A percentile compares a stretch with the other conserved stretches of the same genome.
Evolutionary conservation across 140 eudicot species (phyloP).

Genomic region (Senecio squalidus): DNA sequence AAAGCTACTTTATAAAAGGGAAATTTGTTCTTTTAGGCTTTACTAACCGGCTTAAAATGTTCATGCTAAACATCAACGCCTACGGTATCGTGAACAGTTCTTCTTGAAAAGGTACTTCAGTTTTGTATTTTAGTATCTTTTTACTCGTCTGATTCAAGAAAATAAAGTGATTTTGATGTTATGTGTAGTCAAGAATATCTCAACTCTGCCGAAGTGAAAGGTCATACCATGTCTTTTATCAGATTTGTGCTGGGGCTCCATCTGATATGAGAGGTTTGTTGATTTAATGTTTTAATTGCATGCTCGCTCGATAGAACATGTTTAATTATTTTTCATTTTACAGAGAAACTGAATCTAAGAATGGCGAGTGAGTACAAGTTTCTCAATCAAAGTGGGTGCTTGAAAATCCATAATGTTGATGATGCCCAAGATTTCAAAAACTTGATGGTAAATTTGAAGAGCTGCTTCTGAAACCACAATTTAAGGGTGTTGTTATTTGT

Average conservation of each 20-base stretch:
- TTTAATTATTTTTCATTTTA: constrained; percentile 17
- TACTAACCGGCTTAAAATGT: constrained; percentile 15
- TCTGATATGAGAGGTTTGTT: constrained; percentile 72
- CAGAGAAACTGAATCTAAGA: constrained; percentile 74
- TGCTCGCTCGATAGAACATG: neutral
- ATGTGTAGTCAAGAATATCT: constrained; percentile 84
- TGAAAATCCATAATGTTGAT: constrained; percentile 55
- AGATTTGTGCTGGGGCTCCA: constrained; percentile 89
- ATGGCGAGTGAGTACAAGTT: constrained; percentile 61
- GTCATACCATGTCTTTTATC: constrained; percentile 91
- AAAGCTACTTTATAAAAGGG: constrained; percentile 3
- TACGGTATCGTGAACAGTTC: constrained; percentile 46
- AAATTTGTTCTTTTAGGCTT: constrained; percentile 8
- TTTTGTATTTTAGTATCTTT: neutral
- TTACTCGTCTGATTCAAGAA: neutral
- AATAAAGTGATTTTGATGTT: constrained; percentile 3
- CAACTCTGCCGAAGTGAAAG: constrained; percentile 74
- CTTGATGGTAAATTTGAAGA: constrained; percentile 47
- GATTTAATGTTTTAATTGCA: neutral
- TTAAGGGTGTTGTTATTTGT: neutral
- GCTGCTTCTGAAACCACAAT: neutral
- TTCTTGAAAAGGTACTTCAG: constrained; percentile 73
- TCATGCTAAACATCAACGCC: constrained; percentile 22
- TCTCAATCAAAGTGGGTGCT: constrained; percentile 75
- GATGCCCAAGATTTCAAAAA: constrained; percentile 60